Evolutionary conservation across 192 early-diverging fungal species (phyloP).

Genomic region (Backusella luteola): DNA sequence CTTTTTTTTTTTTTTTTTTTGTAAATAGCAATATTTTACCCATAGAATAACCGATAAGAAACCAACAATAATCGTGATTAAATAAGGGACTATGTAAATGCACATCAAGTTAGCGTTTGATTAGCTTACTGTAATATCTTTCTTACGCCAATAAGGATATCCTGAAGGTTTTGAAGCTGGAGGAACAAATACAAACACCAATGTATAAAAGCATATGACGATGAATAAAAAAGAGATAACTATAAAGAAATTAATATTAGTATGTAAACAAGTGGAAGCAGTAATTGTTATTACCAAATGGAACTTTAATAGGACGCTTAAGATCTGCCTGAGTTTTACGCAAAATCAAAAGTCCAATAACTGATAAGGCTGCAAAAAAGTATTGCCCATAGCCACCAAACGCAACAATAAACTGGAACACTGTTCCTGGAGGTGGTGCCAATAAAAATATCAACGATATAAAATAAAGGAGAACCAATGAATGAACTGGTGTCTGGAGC

Average conservation of each 20-base stretch:
- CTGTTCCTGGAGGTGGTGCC: not conserved
- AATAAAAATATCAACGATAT: not conserved
- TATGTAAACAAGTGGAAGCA: not conserved
- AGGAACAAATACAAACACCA: slow-evolving; percentile 16
- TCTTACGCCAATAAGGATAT: slow-evolving; percentile 20
- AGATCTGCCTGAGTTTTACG: slow-evolving; percentile 14
- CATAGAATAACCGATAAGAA: not conserved
- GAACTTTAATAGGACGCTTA: slow-evolving; percentile 1
- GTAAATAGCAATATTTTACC: too few relatives aligned
- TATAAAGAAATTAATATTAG: not conserved
- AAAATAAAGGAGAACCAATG: not conserved
- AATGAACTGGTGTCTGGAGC: slow-evolving; percentile 4
- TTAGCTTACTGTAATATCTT: not conserved
- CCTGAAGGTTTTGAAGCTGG: not conserved
- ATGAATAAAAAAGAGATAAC: not conserved
- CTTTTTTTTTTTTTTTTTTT: not conserved
- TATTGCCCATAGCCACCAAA: slow-evolving; percentile 12
- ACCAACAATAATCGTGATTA: not conserved
- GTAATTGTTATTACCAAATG: not conserved
- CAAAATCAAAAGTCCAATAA: slow-evolving; percentile 10
- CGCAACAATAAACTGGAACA: slow-evolving; percentile 20
- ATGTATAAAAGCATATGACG: slow-evolving; percentile 11
- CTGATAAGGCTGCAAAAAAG: slow-evolving; percentile 11
- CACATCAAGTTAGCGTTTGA: not conserved
- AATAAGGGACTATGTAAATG: not conserved